Base-by-base conservation (phyloP, 495 filamentous ascomycete genomes). In the Aspergillus incahuasiensis region DNA sequence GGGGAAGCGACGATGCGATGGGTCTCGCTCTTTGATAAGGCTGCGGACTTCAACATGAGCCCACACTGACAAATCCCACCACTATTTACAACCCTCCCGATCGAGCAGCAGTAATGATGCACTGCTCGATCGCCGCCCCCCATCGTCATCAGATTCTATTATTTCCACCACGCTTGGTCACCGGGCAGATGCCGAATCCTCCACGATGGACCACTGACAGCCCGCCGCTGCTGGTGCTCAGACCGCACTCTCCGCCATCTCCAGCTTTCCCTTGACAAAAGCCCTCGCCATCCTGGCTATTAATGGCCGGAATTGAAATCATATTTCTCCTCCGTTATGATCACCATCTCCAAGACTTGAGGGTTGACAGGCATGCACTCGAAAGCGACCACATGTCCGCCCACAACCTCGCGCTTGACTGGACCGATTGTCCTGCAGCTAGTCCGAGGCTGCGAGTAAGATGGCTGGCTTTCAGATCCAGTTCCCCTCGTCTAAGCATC, bases 341-440 rank as follows among this genome's bases (percentile, higher is more conserved):
- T 46, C 43, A 25, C 43, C 43, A 21, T 28, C 49, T 40, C 38
- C 38, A 40, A 40, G 38, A 40, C 38, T 18, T 12, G 38, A 40
- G 15, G 16, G 38, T 16, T 40, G 15, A 46, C 21, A 46, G 19
- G n/a, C 42, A 13, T 63, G 54, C 63, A 63, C 52, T 63, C 15
- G 57, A 59, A 53, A 63, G 58, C 55, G 55, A 58, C 63, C 60
- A 65, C 63, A 65, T 65, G 63, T 65, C 60, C 60, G 48, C 52
- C 48, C 57, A 57, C 44, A 46, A 53, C 38, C 44, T 47, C 46
- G 25, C 52, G 49, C 54, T 54, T 59, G 60, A 52, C 52, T 57
- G 56, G 55, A n/a, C 28, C 50, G 55, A 49, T 46, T 44, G 19
- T 18, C 32, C 57, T 54, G 57, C 51, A 48, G 32, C 49, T 55